Evolutionary conservation across 2,329 filamentous ascomycete species (phyloP), one percentile per base, ranked within the genome.

Genomic region (Aspergillus fischeri): DNA sequence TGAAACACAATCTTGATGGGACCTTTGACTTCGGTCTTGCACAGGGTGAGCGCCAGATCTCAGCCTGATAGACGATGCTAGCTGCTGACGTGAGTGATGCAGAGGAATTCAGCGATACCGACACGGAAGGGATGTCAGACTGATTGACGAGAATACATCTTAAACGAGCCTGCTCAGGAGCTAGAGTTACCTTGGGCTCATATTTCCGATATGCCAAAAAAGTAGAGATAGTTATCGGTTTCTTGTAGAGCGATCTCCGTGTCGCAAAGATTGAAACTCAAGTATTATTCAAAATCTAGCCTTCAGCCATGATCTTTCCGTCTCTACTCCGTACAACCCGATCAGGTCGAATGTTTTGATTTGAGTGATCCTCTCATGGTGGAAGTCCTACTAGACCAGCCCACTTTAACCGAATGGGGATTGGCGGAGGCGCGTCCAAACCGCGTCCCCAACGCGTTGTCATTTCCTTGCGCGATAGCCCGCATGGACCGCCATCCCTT

Each of bases 11-110:
- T 11, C 49, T 69, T 11, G 58, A 62, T 38, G 68, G 67, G 20
- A 54, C 60, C 3, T 68, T 70, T 49, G 65, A 69, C 50, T 69
- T 68, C 59, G 62, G 54, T 17, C 49, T 64, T 17, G 59, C 58
- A 27, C 60, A 57, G 48, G 62, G 65, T 67, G 45, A 45, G 61
- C 7, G 7, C n/a, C 25, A 24, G 5, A 29, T 21, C 29, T 17
- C 10, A n/a, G n/a, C 11, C 21, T 20, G 45, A 21, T 42, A 27
- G 9, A 45, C 9, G 17, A 3, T 4, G 7, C 11, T 35, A n/a
- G 27, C n/a, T 47, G 53, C 63, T 65, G 48, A 65, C 48, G 9
- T 29, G 24, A 20, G n/a, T 21, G 27, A 5, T 45, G 21, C 49
- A 68, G 65, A 66, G 49, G 65, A 67, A 49, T 63, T 60, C n/a